Evolutionary conservation across 345 rosid species (phyloP), one percentile per base, ranked within the genome.

Genomic region (Eucalyptus curtisii): DNA sequence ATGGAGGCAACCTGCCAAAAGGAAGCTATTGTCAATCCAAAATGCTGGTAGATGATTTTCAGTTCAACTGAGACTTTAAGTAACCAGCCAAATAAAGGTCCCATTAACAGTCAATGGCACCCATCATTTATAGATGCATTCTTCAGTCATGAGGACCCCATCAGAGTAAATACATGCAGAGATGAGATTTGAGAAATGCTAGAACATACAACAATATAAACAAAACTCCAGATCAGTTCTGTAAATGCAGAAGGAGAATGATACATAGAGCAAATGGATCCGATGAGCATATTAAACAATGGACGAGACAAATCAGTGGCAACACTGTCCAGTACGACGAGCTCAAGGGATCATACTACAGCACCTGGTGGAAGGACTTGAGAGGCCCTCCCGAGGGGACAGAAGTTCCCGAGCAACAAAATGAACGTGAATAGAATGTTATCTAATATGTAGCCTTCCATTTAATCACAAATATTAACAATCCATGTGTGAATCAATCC

Each of bases 1-100:
- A 97, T 90, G 12, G 97, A 94, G 52, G 98, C 98, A 81, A 93
- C 97, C 99, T 98, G 94, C 71, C 85, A 82, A 87, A 45, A 49
- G 86, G 68, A 88, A 76, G 25, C 88, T 49, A 37, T 48, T 47
- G 12, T 16, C 86, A 90, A 66, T 27, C 47, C 37, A 84, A 47
- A 20, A 68, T 71, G 76, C 47, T 4, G 55, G 47, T 49, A 15
- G 19, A 44, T 33, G n/a, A 33, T 33, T 68, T 68, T 45, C 57
- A 40, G 79, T 40, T 42, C 17, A 68, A 47, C 15, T 2, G 31
- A 68, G 42, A 48, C 44, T 25, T 66, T 22, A 49, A 66, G 45
- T 22, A 68, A 53, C 24, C 61, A 88, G 37, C 48, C 80, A 87
- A 55, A 40, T 59, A 4, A 10, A 71, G 47, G 45, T 37, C 27